Percentiles rank a stretch among this genome's conserved stretches.
Conservation (phyloP, 2,329 filamentous ascomycete species). For the Beauveria scarabaeidicola region DNA sequence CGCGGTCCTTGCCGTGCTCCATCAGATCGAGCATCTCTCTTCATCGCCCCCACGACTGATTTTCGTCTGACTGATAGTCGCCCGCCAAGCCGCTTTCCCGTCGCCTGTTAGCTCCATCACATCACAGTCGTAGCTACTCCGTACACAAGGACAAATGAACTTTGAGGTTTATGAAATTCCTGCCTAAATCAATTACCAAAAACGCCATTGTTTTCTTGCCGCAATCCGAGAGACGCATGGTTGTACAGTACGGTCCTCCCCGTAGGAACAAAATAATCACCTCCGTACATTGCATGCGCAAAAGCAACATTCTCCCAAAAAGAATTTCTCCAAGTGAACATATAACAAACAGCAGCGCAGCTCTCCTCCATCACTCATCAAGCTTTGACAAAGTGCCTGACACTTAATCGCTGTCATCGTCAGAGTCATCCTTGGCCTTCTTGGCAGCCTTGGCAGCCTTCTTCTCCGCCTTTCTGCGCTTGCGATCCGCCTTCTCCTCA, state of each 20-base stretch:
- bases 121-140: neutral
- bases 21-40: neutral
- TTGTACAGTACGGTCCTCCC: constrained; percentile 7
- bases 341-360: neutral
- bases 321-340: neutral
- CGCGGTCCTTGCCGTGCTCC: neutral
- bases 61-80: no score
- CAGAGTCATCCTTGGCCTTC: constrained; percentile 41
- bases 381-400: neutral
- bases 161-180: neutral
- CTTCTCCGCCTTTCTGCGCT: constrained; percentile 52
- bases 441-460: constrained; percentile 49
- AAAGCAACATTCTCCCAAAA: neutral
- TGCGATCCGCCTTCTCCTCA: constrained; percentile 57
- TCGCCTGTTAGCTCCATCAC: neutral
- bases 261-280: neutral
- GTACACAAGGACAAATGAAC: no score
- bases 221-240: constrained; percentile 8
- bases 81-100: no score
- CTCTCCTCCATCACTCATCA: constrained; percentile 3
- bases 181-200: constrained; percentile 10
- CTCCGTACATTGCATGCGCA: neutral
- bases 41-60: neutral
- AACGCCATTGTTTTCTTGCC: constrained; percentile 8
- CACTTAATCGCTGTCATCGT: constrained; percentile 43